These are phyloP conservation scores for Penicillium egyptiacum DNA, from an alignment of 495 filamentous ascomycete species.

Conservation along the genomic window DNA sequence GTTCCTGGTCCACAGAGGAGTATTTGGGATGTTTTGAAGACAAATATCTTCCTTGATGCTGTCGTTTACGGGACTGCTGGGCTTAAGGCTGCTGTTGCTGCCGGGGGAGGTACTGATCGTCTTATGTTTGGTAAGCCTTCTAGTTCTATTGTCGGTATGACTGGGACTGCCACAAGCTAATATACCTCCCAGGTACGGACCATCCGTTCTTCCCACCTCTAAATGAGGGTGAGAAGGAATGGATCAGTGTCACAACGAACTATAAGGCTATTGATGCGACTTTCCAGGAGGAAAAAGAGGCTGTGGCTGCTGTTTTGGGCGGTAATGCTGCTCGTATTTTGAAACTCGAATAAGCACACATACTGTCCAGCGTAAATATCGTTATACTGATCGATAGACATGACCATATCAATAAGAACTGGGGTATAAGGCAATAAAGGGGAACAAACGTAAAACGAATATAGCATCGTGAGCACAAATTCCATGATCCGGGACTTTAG, in stretches of 20 bases:
- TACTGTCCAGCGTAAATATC: neutral
- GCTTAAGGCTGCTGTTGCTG: constrained; percentile 66
- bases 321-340: constrained; percentile 69
- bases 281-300: constrained; percentile 53
- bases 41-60: constrained; percentile 90
- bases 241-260: constrained; percentile 83
- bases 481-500: neutral
- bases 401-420: neutral
- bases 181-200: constrained; percentile 63
- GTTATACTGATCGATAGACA: neutral
- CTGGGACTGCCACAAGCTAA: constrained; percentile 9
- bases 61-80: constrained; percentile 78
- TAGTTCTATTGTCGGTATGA: neutral
- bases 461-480: neutral
- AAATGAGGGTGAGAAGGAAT: constrained; percentile 58
- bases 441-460: neutral
- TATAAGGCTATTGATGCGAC: constrained; percentile 65
- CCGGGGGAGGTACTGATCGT: constrained; percentile 57
- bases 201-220: constrained; percentile 95
- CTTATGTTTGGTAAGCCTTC: constrained; percentile 66
- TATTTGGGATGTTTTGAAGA: constrained; percentile 77
- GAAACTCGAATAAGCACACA: constrained; percentile 43
- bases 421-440: neutral
- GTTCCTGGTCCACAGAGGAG: constrained; percentile 52
- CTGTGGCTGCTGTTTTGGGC: constrained; percentile 58